Base-by-base conservation (phyloP, 1,284 basidiomycete genomes). In the Golubevia pallescens region DNA sequence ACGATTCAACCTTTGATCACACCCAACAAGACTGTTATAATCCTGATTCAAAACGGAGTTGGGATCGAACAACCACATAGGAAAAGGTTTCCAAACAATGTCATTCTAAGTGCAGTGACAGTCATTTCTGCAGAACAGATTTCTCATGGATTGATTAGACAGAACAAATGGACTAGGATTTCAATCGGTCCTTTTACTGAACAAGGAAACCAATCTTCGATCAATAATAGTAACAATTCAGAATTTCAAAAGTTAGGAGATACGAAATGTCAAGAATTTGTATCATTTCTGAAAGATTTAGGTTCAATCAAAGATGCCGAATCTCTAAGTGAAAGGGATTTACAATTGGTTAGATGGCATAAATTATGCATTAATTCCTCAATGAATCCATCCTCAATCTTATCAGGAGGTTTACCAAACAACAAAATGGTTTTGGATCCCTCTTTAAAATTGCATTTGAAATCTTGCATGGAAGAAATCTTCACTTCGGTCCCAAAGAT, bases 291-390 rank as follows among this genome's bases (percentile, higher is more conserved):
- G 14, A 74, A 74, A 19, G 70, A 68, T 38, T 38, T 34, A 2
- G 87, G 86, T 4, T 85, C 86, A 6, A 84, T 87, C 63, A 80
- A 77, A 55, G 87, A 87, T 70, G 86, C 86, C 4, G 86, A 87
- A 69, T 72, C 69, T n/a, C 75, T 85, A 65, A 69, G 77, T 20
- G 86, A 87, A 61, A 67, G 73, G 23, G 83, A 76, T 13, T 71
- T 88, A 19, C 87, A 88, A 71, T 77, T 87, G 54, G 84, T 87
- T 2, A 78, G 87, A 4, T 88, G 87, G 87, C 87, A 87, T 75
- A 88, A 88, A 71, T 48, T 23, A 21, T 60, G 77, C 78, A 86
- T 87, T 75, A 87, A 87, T 70, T 82, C 86, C 2, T 74, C 83
- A 7, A 86, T 87, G 84, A 87, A 87, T 70, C 86, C 86, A 0